Evolutionary conservation across 345 rosid species (phyloP).

Genomic region (Capsella bursapastoris): DNA sequence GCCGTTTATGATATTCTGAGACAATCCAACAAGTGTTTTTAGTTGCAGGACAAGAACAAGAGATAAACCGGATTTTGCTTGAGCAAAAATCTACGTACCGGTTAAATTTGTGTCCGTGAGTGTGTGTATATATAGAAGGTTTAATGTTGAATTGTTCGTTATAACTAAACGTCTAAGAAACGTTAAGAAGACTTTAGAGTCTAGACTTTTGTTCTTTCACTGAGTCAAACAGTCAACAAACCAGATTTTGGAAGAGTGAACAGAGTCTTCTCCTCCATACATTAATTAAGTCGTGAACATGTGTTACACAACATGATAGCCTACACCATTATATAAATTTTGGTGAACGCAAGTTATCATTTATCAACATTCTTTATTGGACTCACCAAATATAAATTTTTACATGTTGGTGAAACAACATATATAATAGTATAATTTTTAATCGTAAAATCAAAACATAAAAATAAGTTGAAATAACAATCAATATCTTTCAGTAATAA

Average conservation of each 20-base stretch:
- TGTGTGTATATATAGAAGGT: not conserved
- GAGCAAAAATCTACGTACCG: not conserved
- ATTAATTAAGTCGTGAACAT: not conserved
- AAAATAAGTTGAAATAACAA: no score
- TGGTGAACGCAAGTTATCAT: no score
- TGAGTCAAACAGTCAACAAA: not conserved
- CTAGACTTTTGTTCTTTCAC: not conserved
- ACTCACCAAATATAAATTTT: no score
- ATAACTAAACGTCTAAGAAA: not conserved
- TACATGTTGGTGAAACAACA: no score
- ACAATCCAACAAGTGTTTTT: not conserved
- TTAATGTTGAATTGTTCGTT: not conserved
- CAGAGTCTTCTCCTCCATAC: constrained; percentile 15
- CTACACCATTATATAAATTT: no score
- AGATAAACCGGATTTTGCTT: not conserved
- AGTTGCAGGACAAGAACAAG: constrained; percentile 18
- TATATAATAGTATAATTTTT: no score
- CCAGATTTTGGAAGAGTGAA: constrained; percentile 18
- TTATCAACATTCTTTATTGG: no score
- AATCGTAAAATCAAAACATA: no score
- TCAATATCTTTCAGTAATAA: no score
- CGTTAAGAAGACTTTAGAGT: not conserved
- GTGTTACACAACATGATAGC: not conserved
- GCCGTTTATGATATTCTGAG: constrained; percentile 31
- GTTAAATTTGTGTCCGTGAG: not conserved